These are phyloP conservation scores for Tricholoma furcatifolium DNA, from an alignment of 768 basidiomycete species.

Conservation along the genomic window DNA sequence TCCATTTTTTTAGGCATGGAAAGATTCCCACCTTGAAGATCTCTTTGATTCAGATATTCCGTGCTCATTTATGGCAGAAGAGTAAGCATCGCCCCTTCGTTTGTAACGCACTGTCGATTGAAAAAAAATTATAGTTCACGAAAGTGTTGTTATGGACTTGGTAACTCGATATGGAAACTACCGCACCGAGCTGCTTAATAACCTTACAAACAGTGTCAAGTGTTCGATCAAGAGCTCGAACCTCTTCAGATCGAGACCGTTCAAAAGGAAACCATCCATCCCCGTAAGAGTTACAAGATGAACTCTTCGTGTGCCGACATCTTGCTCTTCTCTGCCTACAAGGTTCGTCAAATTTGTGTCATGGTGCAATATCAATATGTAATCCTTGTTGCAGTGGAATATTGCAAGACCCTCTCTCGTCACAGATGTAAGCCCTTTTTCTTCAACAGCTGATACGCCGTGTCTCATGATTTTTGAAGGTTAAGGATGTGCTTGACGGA, in stretches of 20 bases:
- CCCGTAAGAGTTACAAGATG: constrained; percentile 99
- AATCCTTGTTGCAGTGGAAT: constrained; percentile 70
- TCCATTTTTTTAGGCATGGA: constrained; percentile 67
- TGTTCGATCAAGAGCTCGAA: constrained; percentile 98
- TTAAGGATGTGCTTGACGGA: constrained; percentile 95
- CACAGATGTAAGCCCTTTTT: constrained; percentile 66
- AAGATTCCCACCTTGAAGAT: constrained; percentile 99
- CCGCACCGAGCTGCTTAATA: not conserved
- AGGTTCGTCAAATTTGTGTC: constrained; percentile 36
- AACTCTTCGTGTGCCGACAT: constrained; percentile 99
- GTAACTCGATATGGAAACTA: constrained; percentile 30
- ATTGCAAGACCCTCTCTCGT: constrained; percentile 94
- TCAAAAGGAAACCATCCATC: constrained; percentile 99
- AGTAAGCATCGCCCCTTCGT: constrained; percentile 55
- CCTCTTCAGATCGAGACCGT: constrained; percentile 98
- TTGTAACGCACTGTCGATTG: constrained; percentile 7
- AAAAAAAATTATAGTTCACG: constrained; percentile 57
- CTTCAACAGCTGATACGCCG: not conserved
- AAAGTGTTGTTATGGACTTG: constrained; percentile 91
- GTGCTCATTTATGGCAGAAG: constrained; percentile 99
- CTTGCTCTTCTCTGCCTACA: constrained; percentile 92
- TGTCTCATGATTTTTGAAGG: constrained; percentile 37
- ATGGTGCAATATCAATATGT: not conserved
- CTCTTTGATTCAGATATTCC: constrained; percentile 99
- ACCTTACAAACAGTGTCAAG: constrained; percentile 69